These are phyloP conservation scores for Vicia sativa DNA, from an alignment of 306 rosid genomes.

Conservation along the genomic window DNA sequence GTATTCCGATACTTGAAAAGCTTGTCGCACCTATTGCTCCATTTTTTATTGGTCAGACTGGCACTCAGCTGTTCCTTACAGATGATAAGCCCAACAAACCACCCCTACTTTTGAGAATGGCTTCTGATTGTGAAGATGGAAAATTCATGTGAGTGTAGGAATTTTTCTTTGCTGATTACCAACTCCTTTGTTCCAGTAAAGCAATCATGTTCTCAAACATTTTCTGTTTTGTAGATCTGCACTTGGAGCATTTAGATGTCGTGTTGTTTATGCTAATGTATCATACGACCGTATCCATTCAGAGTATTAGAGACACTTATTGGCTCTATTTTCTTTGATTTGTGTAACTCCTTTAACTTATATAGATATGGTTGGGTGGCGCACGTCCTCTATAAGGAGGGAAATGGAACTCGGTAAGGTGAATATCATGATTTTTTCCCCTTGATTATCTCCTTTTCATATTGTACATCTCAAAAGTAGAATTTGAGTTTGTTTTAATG, in stretches of 20 bases:
- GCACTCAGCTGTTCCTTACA: conserved; percentile 91
- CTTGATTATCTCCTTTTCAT: conserved; percentile 6
- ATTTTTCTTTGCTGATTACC: conserved; percentile 7
- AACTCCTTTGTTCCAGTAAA: not conserved
- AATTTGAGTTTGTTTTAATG: conserved; percentile 16
- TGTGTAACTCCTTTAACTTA: conserved; percentile 48
- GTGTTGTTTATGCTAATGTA: conserved; percentile 83
- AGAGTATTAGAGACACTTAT: conserved; percentile 23
- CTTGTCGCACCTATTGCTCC: conserved; percentile 86
- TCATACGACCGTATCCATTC: conserved; percentile 93
- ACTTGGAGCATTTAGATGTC: conserved; percentile 70
- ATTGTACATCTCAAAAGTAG: conserved; percentile 11
- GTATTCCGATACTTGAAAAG: conserved; percentile 82
- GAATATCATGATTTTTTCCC: conserved; percentile 41
- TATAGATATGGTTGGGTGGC: conserved; percentile 99
- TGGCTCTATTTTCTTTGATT: conserved; percentile 25
- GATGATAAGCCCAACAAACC: conserved; percentile 82
- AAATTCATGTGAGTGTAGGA: conserved; percentile 73
- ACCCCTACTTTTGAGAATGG: conserved; percentile 92
- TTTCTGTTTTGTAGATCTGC: conserved; percentile 73
- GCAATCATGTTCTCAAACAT: conserved; percentile 28
- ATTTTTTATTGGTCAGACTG: conserved; percentile 76
- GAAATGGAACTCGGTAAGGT: conserved; percentile 79
- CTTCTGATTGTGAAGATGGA: conserved; percentile 83
- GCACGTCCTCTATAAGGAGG: conserved; percentile 94